Conservation (phyloP, 1,284 basidiomycete genomes). For the Fomitopsis pinicola region DNA sequence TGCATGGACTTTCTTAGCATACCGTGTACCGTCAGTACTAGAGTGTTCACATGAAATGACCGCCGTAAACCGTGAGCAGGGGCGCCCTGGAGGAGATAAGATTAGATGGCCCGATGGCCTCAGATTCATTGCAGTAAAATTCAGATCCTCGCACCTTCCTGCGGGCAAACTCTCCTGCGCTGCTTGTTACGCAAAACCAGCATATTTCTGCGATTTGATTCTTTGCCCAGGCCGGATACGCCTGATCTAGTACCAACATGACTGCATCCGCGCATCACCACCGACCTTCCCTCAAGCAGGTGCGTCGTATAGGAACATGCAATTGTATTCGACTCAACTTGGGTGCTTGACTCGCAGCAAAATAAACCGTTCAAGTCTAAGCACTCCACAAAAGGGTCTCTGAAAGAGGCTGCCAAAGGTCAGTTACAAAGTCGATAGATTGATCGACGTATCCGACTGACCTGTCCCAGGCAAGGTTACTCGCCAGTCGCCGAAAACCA, state of each 20-base stretch:
- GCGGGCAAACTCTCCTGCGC: not conserved
- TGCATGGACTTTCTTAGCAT: no score
- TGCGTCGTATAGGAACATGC: constrained; percentile 25
- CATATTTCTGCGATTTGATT: not conserved
- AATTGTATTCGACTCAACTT: not conserved
- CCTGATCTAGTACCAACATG: not conserved
- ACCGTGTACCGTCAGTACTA: no score
- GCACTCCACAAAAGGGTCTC: constrained; percentile 79
- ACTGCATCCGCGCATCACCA: constrained; percentile 43
- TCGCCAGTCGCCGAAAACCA: constrained; percentile 50
- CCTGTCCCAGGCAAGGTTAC: constrained; percentile 45
- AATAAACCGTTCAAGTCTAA: constrained; percentile 91
- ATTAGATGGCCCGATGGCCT: not conserved
- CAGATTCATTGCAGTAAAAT: not conserved
- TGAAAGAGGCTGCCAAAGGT: constrained; percentile 85
- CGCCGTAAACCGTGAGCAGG: no score
- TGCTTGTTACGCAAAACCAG: not conserved
- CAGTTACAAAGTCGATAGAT: constrained; percentile 6
- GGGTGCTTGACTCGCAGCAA: constrained; percentile 40
- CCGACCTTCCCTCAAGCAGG: constrained; percentile 84
- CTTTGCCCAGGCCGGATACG: not conserved
- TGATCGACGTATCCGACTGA: not conserved
- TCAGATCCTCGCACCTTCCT: not conserved
- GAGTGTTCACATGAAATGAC: no score
- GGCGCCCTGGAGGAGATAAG: not conserved